Evolutionary conservation across 108 stramenopile genomes (phyloP), one percentile per base, ranked within the genome.

Genomic region (Cyclotella atomus): DNA sequence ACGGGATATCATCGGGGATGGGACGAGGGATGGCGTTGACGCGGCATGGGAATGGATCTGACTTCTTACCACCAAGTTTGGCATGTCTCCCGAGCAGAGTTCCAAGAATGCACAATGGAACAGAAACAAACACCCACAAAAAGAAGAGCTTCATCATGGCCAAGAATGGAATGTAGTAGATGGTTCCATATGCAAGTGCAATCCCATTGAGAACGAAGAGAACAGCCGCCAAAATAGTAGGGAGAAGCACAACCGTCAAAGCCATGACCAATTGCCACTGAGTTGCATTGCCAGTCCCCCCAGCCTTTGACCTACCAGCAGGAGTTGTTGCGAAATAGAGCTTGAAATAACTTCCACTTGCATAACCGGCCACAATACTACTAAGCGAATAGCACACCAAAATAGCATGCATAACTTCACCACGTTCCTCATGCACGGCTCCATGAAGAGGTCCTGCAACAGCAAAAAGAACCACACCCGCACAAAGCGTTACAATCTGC

Each of bases 1-100:
- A 97, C 27, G 88, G 88, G 27, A 89, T 91, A 70, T 89, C 94
- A 30, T 96, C 92, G 4, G 98, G 97, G 43, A 97, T 95, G n/a
- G 94, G 96, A 64, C 97, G 83, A 55, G 98, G 95, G 60, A 97
- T 95, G 68, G 95, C 93, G 83, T 99, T 98, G 54, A 99, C 97
- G 23, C 98, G 94, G 77, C 97, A 97, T 24, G 97, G 97, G 81
- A 97, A 96, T 65, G 84, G 75, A n/a, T 77, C 68, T 57, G 43
- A 79, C 23, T 81, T 66, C 38, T 74, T 76, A 20, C 71, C 71
- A 45, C 75, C 78, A 35, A 87, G 71, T 65, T 84, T 87, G 66
- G 87, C 91, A 79, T 97, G 96, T 33, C 98, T 88, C 14, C 98
- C 98, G 34, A 96, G 64, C 55, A 97, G 76, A 47, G 97, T 97